Conservation (phyloP, 257 asterid species). For the Capsicum baccatum region DNA sequence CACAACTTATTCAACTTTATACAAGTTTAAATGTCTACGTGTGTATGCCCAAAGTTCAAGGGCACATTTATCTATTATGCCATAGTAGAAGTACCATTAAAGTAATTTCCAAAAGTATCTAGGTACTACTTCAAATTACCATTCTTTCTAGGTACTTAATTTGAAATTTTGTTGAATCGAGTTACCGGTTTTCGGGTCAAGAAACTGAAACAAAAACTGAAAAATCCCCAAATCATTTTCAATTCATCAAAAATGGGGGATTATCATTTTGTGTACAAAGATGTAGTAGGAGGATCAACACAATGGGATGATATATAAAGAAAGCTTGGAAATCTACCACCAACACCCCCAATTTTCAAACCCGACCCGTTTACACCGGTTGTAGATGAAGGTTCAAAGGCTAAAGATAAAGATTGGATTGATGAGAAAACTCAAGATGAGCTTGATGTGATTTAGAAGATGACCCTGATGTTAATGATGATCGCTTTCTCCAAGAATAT, state of each 20-base stretch:
- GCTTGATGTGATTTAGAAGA: conserved; percentile 88
- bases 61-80: too few relatives aligned
- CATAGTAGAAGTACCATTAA: neutral
- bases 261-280: conserved; percentile 90
- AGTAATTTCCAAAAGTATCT: neutral
- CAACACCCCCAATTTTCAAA: conserved; percentile 71
- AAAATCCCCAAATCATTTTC: too few relatives aligned
- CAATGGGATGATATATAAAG: conserved; percentile 97
- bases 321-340: conserved; percentile 84
- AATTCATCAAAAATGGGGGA: conserved; percentile 67
- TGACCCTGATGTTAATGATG: conserved; percentile 73
- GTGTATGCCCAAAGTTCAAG: too few relatives aligned
- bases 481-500: conserved; percentile 85
- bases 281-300: conserved; percentile 86
- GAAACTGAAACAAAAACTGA: neutral
- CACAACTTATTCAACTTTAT: too few relatives aligned
- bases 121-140: neutral
- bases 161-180: too few relatives aligned
- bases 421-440: conserved; percentile 75
- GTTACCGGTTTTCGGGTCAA: conserved; percentile 3
- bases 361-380: conserved; percentile 72
- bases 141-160: too few relatives aligned
- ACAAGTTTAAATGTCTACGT: too few relatives aligned
- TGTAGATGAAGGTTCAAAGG: conserved; percentile 67
- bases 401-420: conserved; percentile 79